Conservation (phyloP, 768 basidiomycete genomes). For the Podaxis carcinomalis region DNA sequence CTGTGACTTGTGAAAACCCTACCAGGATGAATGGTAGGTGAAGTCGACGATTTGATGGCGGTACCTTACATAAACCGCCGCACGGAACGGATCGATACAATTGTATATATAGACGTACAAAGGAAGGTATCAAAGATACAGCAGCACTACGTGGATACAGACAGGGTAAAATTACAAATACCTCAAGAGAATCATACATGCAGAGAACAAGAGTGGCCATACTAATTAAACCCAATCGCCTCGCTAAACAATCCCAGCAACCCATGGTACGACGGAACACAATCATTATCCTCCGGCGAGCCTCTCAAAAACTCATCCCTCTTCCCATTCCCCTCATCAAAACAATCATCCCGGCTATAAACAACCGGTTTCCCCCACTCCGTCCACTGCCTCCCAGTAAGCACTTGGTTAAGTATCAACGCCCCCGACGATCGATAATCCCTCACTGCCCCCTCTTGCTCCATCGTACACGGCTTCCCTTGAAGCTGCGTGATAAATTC, state of each 20-base stretch:
- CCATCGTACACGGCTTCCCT: neutral
- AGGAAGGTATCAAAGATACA: no score
- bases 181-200: no score
- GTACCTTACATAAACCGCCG: no score
- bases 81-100: no score
- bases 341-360: neutral
- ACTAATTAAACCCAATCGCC: neutral
- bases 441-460: neutral
- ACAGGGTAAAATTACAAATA: no score
- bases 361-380: neutral
- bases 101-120: no score
- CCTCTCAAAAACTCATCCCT: neutral
- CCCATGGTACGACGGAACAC: neutral
- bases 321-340: constrained; percentile 2
- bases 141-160: no score
- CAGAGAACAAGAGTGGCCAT: no score
- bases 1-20: no score
- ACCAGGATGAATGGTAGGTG: no score
- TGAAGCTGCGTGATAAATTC: neutral
- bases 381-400: neutral
- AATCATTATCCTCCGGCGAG: neutral
- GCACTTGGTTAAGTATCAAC: neutral
- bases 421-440: neutral
- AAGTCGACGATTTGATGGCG: no score
- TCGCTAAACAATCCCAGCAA: neutral